Conservation (phyloP, 2,329 filamentous ascomycete genomes). For the Penicillium sp. region DNA sequence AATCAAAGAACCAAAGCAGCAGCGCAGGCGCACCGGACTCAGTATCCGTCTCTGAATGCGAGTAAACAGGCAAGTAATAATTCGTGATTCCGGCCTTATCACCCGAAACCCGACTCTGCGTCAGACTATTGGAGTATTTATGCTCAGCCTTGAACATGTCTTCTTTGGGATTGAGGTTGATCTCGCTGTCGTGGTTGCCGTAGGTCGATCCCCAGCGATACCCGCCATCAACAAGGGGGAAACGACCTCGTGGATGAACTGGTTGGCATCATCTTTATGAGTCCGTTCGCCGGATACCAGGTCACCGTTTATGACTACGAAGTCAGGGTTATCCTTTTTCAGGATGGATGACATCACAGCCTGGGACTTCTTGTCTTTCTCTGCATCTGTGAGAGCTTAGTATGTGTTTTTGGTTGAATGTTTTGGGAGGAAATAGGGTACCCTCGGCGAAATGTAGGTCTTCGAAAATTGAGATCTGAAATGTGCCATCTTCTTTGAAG, state of each 20-base stretch:
- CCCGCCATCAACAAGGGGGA: conserved; percentile 52
- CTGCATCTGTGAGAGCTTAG: conserved; percentile 34
- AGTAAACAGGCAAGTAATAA: conserved; percentile 52
- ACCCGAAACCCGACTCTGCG: conserved; percentile 43
- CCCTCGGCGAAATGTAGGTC: conserved; percentile 71
- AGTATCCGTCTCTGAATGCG: conserved; percentile 41
- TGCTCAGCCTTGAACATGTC: conserved; percentile 44
- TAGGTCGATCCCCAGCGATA: conserved; percentile 65
- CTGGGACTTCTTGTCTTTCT: conserved; percentile 54
- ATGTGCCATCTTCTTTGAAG: conserved; percentile 31
- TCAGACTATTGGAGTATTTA: conserved; percentile 39
- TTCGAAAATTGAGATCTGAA: conserved; percentile 59
- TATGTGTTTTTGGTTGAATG: not conserved
- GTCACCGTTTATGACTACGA: conserved; percentile 69
- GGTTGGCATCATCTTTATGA: conserved; percentile 51
- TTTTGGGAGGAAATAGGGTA: conserved; percentile 27
- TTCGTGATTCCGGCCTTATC: conserved; percentile 48
- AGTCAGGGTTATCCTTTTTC: conserved; percentile 52
- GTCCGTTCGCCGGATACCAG: conserved; percentile 66
- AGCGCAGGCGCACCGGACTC: conserved; percentile 33
- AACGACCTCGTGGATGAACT: conserved; percentile 59
- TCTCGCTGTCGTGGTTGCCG: conserved; percentile 65
- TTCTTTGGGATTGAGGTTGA: conserved; percentile 51
- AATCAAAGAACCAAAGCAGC: conserved; percentile 71
- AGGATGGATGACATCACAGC: conserved; percentile 58